Evolutionary conservation across 2,329 filamentous ascomycete genomes (phyloP), one percentile per base, ranked within the genome.

Genomic region (Penicillium decumbens): DNA sequence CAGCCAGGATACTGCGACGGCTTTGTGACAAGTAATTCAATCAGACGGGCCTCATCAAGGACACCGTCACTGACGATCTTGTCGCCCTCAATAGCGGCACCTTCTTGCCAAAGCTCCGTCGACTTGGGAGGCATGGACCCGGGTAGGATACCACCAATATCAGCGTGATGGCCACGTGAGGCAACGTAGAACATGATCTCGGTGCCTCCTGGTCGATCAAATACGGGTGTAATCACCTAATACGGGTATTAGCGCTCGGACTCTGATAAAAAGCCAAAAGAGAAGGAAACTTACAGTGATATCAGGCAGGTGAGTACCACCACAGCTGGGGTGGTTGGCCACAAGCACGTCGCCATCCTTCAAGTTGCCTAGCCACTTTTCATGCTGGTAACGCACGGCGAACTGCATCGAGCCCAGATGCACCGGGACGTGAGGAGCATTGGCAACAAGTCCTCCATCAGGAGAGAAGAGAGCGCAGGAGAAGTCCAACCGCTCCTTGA

Each of bases 401-500:
- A 87, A 91, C n/a, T 85, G 87, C 88, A 92, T 90, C 41, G 84
- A 89, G 25, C 88, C 88, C 9, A 93, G 74, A 64, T 92, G 88
- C 0, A 91, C 87, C 0, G 88, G 88, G 10, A 93, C 73, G 73
- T 93, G 88, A 0, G 88, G 88, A 15, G 88, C 79, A 54, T 75
- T 75, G 5, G 73, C 73, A 1, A 92, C 88, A 1, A 92, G 74
- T 0, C 85, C 87, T 15, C 88, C 88, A 7, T 82, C 81, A 0
- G 83, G 80, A 57, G 90, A 88, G 56, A 92, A 92, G 1, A 92
- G 77, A 25, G 88, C 88, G 56, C 88, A 93, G 3, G 86, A 90
- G 62, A 89, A 93, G 63, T 93, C 88, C 1, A 92, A 77, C 4
- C 88, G 81, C 87, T 92, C 88, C 65, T 92, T 92, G 64, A 92